These are phyloP conservation scores for Clarireedia hainanense DNA, from an alignment of 2,329 filamentous ascomycete species.

Conservation along the genomic window DNA sequence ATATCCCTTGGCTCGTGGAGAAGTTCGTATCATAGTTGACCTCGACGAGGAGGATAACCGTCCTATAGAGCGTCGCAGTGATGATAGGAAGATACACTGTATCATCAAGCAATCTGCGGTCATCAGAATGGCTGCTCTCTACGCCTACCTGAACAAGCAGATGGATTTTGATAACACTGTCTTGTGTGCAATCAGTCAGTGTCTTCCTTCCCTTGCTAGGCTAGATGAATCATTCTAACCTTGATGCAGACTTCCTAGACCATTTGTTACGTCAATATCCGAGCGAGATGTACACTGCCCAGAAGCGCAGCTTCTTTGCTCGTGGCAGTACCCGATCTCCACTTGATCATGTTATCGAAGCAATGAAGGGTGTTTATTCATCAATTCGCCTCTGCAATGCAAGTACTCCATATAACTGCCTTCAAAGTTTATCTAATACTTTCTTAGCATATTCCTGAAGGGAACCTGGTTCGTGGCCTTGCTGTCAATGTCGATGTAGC, in stretches of 20 bases:
- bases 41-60: conserved; percentile 56
- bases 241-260: conserved; percentile 63
- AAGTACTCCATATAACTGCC: conserved; percentile 15
- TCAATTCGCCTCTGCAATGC: conserved; percentile 70
- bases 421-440: neutral
- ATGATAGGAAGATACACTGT: conserved; percentile 40
- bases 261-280: conserved; percentile 81
- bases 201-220: neutral
- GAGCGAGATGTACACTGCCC: conserved; percentile 54
- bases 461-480: conserved; percentile 44
- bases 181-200: conserved; percentile 67
- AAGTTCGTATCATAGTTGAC: conserved; percentile 56
- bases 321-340: conserved; percentile 27
- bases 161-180: conserved; percentile 57
- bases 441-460: neutral
- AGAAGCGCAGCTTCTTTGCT: conserved; percentile 78
- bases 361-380: conserved; percentile 83
- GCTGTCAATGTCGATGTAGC: conserved; percentile 86
- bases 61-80: conserved; percentile 16
- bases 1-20: conserved; percentile 18
- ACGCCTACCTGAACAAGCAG: conserved; percentile 55
- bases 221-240: conserved; percentile 1
- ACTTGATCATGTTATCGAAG: conserved; percentile 62
- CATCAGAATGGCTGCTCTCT: conserved; percentile 60
- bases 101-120: conserved; percentile 59